Conservation (phyloP, 352 stramenopile genomes). For the Globisporangium canariense region DNA sequence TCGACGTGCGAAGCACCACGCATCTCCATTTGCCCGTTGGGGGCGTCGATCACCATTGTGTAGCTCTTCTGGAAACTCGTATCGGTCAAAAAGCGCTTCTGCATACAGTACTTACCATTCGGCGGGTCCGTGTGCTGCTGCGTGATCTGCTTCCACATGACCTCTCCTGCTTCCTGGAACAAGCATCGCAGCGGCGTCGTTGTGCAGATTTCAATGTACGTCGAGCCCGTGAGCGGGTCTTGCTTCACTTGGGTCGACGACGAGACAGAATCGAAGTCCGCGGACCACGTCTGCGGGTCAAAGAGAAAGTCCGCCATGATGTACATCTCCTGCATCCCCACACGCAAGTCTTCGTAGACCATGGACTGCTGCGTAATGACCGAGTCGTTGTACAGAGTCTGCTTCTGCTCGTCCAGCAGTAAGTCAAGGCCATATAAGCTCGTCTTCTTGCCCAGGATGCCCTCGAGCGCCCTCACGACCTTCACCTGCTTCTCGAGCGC, state of each 20-base stretch:
- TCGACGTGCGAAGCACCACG: constrained; percentile 11
- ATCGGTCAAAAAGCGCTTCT: constrained; percentile 10
- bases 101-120: not conserved
- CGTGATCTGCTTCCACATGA: constrained; percentile 12
- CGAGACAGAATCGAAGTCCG: not conserved
- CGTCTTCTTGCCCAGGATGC: constrained; percentile 27
- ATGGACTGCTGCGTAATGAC: constrained; percentile 7
- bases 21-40: constrained; percentile 4
- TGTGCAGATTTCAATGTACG: constrained; percentile 12
- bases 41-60: constrained; percentile 16
- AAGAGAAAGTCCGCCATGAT: constrained; percentile 10
- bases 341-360: constrained; percentile 5
- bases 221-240: not conserved
- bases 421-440: constrained; percentile 12
- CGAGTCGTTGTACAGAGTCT: constrained; percentile 5
- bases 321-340: constrained; percentile 14
- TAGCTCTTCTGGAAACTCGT: constrained; percentile 17
- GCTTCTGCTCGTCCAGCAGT: constrained; percentile 9
- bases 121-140: constrained; percentile 14
- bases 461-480: constrained; percentile 32
- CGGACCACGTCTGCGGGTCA: not conserved
- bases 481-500: constrained; percentile 42
- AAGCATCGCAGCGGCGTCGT: constrained; percentile 7
- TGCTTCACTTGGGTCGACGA: constrained; percentile 11
- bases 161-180: constrained; percentile 12